These are phyloP conservation scores for Citrus glauca DNA, from an alignment of 345 rosid species.

Conservation along the genomic window DNA sequence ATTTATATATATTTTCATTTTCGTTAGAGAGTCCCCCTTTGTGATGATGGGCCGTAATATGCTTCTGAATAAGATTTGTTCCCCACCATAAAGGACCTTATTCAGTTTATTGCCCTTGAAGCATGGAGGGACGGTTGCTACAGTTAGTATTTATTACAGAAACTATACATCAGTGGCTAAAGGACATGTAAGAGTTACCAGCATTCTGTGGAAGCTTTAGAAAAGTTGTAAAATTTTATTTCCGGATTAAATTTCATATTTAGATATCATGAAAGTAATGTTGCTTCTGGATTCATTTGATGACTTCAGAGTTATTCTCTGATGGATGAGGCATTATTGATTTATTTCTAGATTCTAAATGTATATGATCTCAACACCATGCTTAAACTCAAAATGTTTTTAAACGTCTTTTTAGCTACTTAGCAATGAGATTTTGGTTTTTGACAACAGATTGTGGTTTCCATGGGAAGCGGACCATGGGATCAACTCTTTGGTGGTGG, in stretches of 20 bases:
- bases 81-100: conserved; percentile 3
- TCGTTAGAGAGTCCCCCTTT: not conserved
- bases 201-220: not conserved
- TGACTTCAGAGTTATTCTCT: not conserved
- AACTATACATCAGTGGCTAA: not conserved
- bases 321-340: not conserved
- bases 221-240: not conserved
- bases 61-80: conserved; percentile 10
- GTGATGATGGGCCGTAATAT: not conserved
- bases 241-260: not conserved
- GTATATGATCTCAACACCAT: not conserved
- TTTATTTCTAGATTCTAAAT: not conserved
- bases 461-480: conserved; percentile 81
- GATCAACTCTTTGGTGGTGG: conserved; percentile 85
- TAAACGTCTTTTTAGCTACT: not conserved
- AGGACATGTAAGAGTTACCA: not conserved
- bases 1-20: not conserved
- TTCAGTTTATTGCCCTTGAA: conserved; percentile 3
- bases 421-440: conserved; percentile 7
- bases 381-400: not conserved
- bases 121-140: not conserved
- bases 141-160: not conserved
- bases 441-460: conserved; percentile 54
- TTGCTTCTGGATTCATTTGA: not conserved
- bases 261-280: not conserved